These are phyloP conservation scores for Podospora fimiseda DNA, from an alignment of 495 filamentous ascomycete genomes.

Conservation along the genomic window DNA sequence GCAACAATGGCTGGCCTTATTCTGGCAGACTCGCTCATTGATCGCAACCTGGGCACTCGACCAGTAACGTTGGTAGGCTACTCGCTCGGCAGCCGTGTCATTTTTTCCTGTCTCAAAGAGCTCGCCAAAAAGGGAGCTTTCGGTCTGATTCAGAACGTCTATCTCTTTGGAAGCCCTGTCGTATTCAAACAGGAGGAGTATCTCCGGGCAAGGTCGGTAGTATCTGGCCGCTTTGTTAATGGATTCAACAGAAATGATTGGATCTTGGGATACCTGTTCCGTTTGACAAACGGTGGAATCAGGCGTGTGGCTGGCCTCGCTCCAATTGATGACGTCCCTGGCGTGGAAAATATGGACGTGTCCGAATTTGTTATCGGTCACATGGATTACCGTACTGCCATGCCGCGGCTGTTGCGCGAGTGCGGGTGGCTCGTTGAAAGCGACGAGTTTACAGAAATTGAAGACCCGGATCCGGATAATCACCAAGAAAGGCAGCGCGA, in stretches of 20 bases:
- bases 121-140: constrained; percentile 81
- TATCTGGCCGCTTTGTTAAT: constrained; percentile 88
- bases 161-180: constrained; percentile 85
- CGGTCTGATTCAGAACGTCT: constrained; percentile 91
- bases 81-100: constrained; percentile 86
- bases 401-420: constrained; percentile 78
- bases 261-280: constrained; percentile 97
- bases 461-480: constrained; percentile 94
- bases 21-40: constrained; percentile 87
- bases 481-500: constrained; percentile 83
- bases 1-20: constrained; percentile 87
- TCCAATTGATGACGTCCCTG: constrained; percentile 65
- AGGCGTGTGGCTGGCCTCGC: constrained; percentile 86
- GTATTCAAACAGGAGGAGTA: constrained; percentile 93
- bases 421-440: constrained; percentile 81
- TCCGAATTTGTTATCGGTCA: constrained; percentile 84
- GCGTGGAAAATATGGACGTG: constrained; percentile 85
- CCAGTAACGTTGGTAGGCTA: constrained; percentile 96
- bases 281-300: constrained; percentile 87
- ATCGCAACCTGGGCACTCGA: constrained; percentile 82
- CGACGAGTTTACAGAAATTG: constrained; percentile 95
- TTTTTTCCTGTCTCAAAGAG: constrained; percentile 86
- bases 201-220: constrained; percentile 67
- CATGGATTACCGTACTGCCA: constrained; percentile 91
- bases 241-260: constrained; percentile 93